These are phyloP conservation scores for Plantago elongata DNA, from an alignment of 257 asterid genomes.

Conservation along the genomic window DNA sequence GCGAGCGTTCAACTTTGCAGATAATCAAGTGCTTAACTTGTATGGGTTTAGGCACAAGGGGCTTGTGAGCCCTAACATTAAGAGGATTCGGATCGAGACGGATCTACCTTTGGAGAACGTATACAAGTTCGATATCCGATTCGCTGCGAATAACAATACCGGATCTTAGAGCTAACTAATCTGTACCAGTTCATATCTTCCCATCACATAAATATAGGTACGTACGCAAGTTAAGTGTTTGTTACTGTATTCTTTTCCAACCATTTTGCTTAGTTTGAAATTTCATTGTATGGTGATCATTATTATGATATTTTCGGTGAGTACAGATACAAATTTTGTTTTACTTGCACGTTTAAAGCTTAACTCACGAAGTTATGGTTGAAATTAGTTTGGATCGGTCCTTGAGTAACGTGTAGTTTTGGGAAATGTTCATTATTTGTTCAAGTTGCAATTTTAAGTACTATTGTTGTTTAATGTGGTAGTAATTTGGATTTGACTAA, in stretches of 20 bases:
- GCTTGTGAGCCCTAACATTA: constrained; percentile 81
- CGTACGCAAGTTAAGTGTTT: neutral
- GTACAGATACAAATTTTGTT: too few relatives aligned
- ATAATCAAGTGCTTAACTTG: constrained; percentile 76
- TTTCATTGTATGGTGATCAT: too few relatives aligned
- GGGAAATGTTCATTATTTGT: neutral
- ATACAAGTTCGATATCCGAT: constrained; percentile 74
- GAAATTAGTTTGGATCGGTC: neutral
- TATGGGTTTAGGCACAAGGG: constrained; percentile 94
- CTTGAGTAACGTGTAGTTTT: constrained; percentile 3
- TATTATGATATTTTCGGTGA: too few relatives aligned
- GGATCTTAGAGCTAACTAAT: constrained; percentile 44
- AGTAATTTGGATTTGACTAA: neutral
- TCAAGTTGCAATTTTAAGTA: neutral
- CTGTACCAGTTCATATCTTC: neutral
- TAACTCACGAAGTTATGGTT: too few relatives aligned
- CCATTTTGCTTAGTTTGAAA: too few relatives aligned
- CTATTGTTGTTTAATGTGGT: neutral
- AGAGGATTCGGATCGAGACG: constrained; percentile 80
- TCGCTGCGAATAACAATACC: constrained; percentile 30
- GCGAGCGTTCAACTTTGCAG: constrained; percentile 91
- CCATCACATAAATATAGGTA: constrained; percentile 39
- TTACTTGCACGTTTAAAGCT: too few relatives aligned
- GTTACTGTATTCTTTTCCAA: neutral
- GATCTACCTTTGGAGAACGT: constrained; percentile 63